These are phyloP conservation scores for Aspergillus panamensis DNA, from an alignment of 495 filamentous ascomycete genomes.

Conservation along the genomic window DNA sequence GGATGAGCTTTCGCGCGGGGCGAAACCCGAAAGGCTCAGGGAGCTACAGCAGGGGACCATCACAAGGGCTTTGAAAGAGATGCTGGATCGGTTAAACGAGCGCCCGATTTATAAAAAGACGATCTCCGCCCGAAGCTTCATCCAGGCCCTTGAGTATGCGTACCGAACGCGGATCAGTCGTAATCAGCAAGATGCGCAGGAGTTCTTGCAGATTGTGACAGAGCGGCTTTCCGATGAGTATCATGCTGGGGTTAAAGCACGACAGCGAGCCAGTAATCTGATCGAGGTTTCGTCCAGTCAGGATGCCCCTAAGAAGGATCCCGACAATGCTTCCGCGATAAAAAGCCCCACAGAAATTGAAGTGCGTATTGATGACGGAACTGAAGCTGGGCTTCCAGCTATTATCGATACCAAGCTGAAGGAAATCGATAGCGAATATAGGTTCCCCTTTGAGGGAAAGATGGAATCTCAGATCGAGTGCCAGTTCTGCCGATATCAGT, in stretches of 20 bases:
- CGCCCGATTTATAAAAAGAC: slow-evolving; percentile 91
- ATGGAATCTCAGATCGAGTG: slow-evolving; percentile 93
- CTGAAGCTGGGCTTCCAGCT: slow-evolving; percentile 37
- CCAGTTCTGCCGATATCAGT: slow-evolving; percentile 80
- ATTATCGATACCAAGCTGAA: slow-evolving; percentile 45
- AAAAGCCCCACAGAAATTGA: slow-evolving; percentile 34
- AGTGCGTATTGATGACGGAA: slow-evolving; percentile 43
- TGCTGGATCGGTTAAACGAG: slow-evolving; percentile 91
- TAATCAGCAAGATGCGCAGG: slow-evolving; percentile 97
- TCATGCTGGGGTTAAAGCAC: slow-evolving; percentile 72
- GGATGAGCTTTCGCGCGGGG: slow-evolving; percentile 39
- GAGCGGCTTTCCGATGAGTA: slow-evolving; percentile 93
- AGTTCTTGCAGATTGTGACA: slow-evolving; percentile 89
- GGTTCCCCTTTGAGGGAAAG: slow-evolving; percentile 82
- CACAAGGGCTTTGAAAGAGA: slow-evolving; percentile 85
- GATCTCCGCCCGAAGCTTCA: slow-evolving; percentile 78
- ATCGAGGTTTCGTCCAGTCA: slow-evolving; percentile 20
- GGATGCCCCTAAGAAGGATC: slow-evolving; percentile 15
- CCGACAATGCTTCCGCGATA: slow-evolving; percentile 13
- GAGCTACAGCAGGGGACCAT: slow-evolving; percentile 76
- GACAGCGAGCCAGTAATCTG: slow-evolving; percentile 39
- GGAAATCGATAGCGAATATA: slow-evolving; percentile 56
- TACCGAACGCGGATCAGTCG: slow-evolving; percentile 88
- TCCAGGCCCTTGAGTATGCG: slow-evolving; percentile 74
- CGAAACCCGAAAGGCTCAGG: slow-evolving; percentile 59